Conservation (phyloP, 2,329 filamentous ascomycete genomes). For the Shiraia bambusicola region DNA sequence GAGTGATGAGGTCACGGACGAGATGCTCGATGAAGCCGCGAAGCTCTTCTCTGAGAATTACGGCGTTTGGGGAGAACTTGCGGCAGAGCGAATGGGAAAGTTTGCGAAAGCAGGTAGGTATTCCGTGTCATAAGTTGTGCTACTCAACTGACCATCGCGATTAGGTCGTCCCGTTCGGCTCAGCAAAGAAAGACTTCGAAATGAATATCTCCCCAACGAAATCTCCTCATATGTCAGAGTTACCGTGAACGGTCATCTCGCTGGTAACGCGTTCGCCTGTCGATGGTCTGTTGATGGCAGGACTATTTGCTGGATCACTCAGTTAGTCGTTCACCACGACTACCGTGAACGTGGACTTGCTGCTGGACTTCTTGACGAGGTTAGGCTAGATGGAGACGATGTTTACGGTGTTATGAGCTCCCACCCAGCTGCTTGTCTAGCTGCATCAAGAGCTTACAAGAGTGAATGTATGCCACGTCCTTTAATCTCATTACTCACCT, state of each 20-base stretch:
- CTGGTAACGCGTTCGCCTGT: no score
- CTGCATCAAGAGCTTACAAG: no score
- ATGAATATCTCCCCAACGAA: constrained; percentile 26
- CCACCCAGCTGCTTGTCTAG: no score
- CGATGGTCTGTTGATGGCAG: no score
- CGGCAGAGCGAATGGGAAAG: constrained; percentile 15
- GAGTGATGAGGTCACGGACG: constrained; percentile 36
- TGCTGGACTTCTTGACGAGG: no score
- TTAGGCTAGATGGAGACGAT: no score
- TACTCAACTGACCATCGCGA: constrained; percentile 8
- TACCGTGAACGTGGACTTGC: no score
- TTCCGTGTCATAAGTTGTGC: constrained; percentile 4
- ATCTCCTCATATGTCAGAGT: constrained; percentile 37
- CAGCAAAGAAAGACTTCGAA: constrained; percentile 21
- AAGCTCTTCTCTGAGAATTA: constrained; percentile 41
- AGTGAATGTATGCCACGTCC: no score
- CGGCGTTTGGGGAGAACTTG: constrained; percentile 34
- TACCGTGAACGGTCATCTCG: constrained; percentile 34
- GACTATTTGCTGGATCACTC: no score
- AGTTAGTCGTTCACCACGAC: no score
- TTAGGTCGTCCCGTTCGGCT: constrained; percentile 17
- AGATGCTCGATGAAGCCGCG: constrained; percentile 41
- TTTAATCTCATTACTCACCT: no score
- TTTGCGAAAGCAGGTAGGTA: constrained; percentile 22
- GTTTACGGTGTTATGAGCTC: no score